Base-by-base conservation (phyloP, 371 early-diverging fungal genomes). In the Pancytospora philotis region DNA sequence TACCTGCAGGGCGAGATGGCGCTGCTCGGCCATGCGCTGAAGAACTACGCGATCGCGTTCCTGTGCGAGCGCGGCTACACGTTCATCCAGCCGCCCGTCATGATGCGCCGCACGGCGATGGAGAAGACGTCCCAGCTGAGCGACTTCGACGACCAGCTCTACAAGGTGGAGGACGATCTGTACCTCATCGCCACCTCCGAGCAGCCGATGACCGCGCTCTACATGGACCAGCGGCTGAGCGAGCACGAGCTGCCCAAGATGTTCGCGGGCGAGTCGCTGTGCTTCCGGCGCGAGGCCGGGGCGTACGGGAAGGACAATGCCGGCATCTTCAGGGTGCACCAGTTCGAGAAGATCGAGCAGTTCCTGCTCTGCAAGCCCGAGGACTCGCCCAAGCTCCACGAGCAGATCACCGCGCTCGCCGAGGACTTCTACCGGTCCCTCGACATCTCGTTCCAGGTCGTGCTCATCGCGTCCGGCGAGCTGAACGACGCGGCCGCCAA, bases 281-380 rank as follows among this genome's bases (percentile, higher is more conserved):
- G 98, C 84, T 98, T 98, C 88, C 89, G 98, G 73, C 97, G 96
- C 80, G 98, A 98, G 82, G 98, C 98, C 37, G 98, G 98, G 68
- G 91, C 96, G 0, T 92, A 92, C 77, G 98, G 98, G 70, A 89
- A 92, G 76, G 98, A 97, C 81, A 95, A 92, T 65, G 88, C 91
- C 91, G 98, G 98, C 66, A 88, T 97, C 70, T 98, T 97, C 88
- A 87, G 99, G 69, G 93, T 98, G 48, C 99, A 98, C 81, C 99
- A 98, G 85, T 98, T 98, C 80, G 97, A 98, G 82, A 98, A 98
- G 86, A 85, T 98, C 62, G 98, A 98, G 84, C 98, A 98, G 84
- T 96, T 98, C 82, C 88, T 91, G 39, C 80, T 98, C 76, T 88
- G 91, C 28, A 88, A 89, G 66, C 95, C 96, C 38, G 92, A 91